These are phyloP conservation scores for Hypoxylon rubiginosum DNA, from an alignment of 2,329 filamentous ascomycete species.

Conservation along the genomic window DNA sequence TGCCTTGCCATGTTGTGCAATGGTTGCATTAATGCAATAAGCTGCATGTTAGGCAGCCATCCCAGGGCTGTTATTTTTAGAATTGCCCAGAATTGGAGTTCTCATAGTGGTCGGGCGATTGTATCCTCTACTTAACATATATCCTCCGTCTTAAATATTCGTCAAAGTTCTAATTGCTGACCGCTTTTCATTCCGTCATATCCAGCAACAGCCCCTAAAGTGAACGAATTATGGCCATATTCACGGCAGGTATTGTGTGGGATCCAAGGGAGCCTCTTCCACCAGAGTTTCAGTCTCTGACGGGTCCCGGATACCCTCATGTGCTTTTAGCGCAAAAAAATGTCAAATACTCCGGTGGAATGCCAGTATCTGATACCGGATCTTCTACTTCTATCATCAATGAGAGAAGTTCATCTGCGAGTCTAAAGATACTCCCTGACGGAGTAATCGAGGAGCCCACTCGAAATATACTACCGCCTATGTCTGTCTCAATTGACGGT, in stretches of 20 bases:
- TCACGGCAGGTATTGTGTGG: constrained; percentile 43
- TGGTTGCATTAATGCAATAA: not conserved
- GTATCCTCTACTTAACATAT: not conserved
- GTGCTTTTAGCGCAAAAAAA: too few relatives aligned
- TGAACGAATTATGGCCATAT: constrained; percentile 23
- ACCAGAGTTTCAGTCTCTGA: constrained; percentile 11
- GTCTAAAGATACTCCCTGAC: not conserved
- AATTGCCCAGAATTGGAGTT: not conserved
- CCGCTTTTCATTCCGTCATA: not conserved
- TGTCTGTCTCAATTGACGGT: constrained; percentile 42
- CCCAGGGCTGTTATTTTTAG: too few relatives aligned
- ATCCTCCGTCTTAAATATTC: not conserved
- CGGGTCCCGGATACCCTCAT: too few relatives aligned
- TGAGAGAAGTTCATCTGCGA: not conserved
- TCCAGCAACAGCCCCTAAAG: not conserved
- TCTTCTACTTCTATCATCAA: not conserved
- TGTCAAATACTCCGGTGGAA: too few relatives aligned
- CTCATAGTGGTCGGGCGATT: not conserved
- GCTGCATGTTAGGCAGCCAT: not conserved
- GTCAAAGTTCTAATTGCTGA: not conserved
- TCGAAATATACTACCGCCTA: constrained; percentile 43
- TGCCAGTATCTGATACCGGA: not conserved
- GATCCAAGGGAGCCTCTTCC: constrained; percentile 46
- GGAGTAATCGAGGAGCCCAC: not conserved
- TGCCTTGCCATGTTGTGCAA: not conserved